Evolutionary conservation across 345 rosid species (phyloP).

Genomic region (Melaleuca alternifolia): DNA sequence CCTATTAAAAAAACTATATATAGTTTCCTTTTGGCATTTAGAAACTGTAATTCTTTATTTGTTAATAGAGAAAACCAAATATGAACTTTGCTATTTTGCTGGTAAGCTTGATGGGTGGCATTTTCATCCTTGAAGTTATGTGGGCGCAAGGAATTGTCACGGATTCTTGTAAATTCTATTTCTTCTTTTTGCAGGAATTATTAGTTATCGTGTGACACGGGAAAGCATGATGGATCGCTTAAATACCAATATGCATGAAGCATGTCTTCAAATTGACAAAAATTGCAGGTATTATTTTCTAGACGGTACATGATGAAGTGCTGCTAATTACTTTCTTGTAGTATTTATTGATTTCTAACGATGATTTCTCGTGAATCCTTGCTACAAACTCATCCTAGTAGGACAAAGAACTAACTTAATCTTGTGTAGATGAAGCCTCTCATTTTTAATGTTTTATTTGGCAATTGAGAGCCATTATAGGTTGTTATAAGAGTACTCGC

Average conservation of each 20-base stretch:
- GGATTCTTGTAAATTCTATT: not conserved
- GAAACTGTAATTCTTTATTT: no score
- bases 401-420: no score
- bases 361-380: no score
- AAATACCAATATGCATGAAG: slow-evolving; percentile 48
- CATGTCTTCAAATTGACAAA: slow-evolving; percentile 46
- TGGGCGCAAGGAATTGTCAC: not conserved
- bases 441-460: no score
- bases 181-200: slow-evolving; percentile 22
- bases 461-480: no score
- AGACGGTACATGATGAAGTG: not conserved
- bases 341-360: not conserved
- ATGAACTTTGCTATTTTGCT: no score
- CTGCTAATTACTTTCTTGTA: not conserved
- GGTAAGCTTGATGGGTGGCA: no score
- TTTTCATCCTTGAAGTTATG: not conserved
- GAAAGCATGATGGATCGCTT: slow-evolving; percentile 72
- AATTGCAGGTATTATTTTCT: slow-evolving; percentile 44
- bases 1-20: no score
- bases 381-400: no score
- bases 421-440: no score
- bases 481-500: not conserved
- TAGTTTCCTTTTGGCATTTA: no score
- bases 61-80: no score
- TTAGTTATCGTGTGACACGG: slow-evolving; percentile 38